These are phyloP conservation scores for Danielozyma ontarioensis DNA, from an alignment of 805 yeast species.

Conservation along the genomic window DNA sequence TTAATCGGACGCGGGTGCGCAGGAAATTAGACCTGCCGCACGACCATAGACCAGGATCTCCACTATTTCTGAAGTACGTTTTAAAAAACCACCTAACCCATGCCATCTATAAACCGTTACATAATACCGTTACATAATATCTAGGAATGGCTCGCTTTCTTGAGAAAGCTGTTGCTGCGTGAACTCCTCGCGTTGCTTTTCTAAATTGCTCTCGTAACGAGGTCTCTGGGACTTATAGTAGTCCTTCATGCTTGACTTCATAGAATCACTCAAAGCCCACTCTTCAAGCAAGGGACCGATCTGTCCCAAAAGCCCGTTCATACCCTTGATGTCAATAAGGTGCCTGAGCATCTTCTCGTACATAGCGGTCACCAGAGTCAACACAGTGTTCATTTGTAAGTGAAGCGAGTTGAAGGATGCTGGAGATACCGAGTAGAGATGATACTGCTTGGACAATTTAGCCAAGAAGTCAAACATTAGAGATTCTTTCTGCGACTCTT, in stretches of 20 bases:
- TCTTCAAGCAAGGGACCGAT: constrained; percentile 26
- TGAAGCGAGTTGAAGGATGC: constrained; percentile 14
- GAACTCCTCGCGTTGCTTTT: constrained; percentile 17
- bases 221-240: constrained; percentile 19
- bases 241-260: constrained; percentile 16
- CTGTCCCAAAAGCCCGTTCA: constrained; percentile 21
- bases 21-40: not conserved
- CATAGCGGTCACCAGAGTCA: constrained; percentile 4
- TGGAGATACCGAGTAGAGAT: constrained; percentile 6
- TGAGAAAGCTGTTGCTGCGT: constrained; percentile 18
- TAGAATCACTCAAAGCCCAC: constrained; percentile 29
- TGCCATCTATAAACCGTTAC: too few relatives aligned
- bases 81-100: too few relatives aligned
- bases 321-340: constrained; percentile 25
- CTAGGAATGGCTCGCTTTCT: constrained; percentile 25
- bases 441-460: constrained; percentile 8
- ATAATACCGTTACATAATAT: constrained; percentile 14
- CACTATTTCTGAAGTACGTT: not conserved
- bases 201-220: constrained; percentile 16
- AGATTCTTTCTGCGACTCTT: constrained; percentile 16
- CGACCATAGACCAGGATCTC: not conserved
- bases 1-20: not conserved
- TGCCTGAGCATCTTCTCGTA: constrained; percentile 17
- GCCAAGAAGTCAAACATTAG: constrained; percentile 18
- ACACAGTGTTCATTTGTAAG: constrained; percentile 2